Percentiles rank a stretch among this genome's conserved stretches.
phyloP scores from a whole-genome alignment of 2,329 filamentous ascomycete genomes.

The Aplosporella prunicola region DNA sequence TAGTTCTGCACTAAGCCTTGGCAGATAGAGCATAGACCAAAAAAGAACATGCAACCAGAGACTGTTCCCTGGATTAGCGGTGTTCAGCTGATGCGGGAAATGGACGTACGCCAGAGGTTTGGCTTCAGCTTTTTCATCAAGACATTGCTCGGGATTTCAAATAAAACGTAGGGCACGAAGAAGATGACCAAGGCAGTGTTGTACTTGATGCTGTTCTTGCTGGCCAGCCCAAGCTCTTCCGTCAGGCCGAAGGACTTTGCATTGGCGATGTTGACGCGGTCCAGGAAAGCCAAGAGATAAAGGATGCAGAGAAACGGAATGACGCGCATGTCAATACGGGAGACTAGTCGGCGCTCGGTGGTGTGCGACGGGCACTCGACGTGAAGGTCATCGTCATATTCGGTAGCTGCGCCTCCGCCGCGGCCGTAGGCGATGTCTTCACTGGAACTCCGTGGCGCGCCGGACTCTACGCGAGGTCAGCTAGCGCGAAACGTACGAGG shows the following conservation, averaged over 20 bases:
- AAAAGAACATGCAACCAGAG: slow-evolving; percentile 73
- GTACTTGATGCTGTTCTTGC: slow-evolving; percentile 31
- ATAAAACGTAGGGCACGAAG: slow-evolving; percentile 45
- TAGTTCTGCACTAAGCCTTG: slow-evolving; percentile 76
- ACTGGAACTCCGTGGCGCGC: slow-evolving; percentile 5
- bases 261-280: slow-evolving; percentile 45
- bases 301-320: slow-evolving; percentile 42
- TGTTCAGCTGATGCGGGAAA: not conserved
- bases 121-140: slow-evolving; percentile 44
- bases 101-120: slow-evolving; percentile 36
- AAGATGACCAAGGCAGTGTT: slow-evolving; percentile 46
- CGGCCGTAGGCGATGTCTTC: slow-evolving; percentile 3
- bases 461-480: not conserved
- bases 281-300: slow-evolving; percentile 42
- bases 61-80: slow-evolving; percentile 31
- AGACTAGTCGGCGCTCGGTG: slow-evolving; percentile 38
- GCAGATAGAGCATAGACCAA: slow-evolving; percentile 63
- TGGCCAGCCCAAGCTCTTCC: slow-evolving; percentile 34
- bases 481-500: slow-evolving; percentile 1
- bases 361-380: slow-evolving; percentile 39
- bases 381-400: slow-evolving; percentile 30
- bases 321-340: slow-evolving; percentile 39
- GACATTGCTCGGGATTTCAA: slow-evolving; percentile 46
- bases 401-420: slow-evolving; percentile 8
- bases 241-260: slow-evolving; percentile 43